Percentiles rank a stretch among this genome's conserved stretches.
Evolutionary conservation across 1,139 yeast genomes (phyloP).

Genomic region (Protomyces inouyei): DNA sequence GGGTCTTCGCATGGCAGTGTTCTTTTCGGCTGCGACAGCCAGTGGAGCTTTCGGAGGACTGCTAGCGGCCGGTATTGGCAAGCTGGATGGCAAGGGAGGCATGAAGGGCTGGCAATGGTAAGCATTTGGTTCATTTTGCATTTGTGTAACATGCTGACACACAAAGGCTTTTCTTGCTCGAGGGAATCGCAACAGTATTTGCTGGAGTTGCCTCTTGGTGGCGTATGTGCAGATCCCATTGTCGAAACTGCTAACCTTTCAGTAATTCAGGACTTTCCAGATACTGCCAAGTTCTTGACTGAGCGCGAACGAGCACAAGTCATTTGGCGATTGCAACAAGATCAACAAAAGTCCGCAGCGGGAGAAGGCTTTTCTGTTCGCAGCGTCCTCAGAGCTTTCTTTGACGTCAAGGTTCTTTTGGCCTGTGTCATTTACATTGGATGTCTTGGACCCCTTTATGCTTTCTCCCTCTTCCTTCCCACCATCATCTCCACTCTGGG

Average conservation of each 20-base stretch:
- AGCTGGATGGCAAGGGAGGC: conserved; percentile 67
- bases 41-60: conserved; percentile 81
- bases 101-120: conserved; percentile 79
- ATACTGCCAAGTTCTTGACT: conserved; percentile 20
- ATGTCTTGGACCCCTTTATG: conserved; percentile 36
- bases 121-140: too few species aligned
- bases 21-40: conserved; percentile 82
- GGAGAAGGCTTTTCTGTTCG: conserved; percentile 14
- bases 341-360: conserved; percentile 21
- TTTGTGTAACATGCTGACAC: too few species aligned
- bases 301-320: conserved; percentile 19
- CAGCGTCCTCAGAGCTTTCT: conserved; percentile 10
- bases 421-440: conserved; percentile 36
- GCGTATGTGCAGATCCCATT: conserved; percentile 41
- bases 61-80: conserved; percentile 82
- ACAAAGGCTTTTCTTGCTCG: conserved; percentile 55
- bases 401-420: conserved; percentile 12
- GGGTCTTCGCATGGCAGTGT: conserved; percentile 77
- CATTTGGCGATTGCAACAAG: conserved; percentile 15
- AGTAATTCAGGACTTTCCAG: conserved; percentile 48
- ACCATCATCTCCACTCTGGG: conserved; percentile 33
- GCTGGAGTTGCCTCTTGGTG: conserved; percentile 62
- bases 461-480: conserved; percentile 33
- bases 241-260: too few species aligned
- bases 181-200: conserved; percentile 63